These are phyloP conservation scores for Tephrocybe sp. DNA, from an alignment of 768 basidiomycete genomes.

Conservation along the genomic window DNA sequence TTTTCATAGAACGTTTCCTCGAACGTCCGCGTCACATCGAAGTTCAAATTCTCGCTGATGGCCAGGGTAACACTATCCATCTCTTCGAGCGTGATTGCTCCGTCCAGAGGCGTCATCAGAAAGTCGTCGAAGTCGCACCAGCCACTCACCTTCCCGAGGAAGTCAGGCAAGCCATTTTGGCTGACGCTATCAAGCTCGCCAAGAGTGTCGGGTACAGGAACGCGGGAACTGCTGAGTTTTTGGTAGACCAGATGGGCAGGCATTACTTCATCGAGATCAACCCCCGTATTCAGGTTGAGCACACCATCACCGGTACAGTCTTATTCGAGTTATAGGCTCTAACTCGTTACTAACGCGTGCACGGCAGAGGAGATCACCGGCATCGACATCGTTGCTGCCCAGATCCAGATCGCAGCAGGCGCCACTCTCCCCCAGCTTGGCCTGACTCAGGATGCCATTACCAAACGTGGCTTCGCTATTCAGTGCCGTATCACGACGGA, in stretches of 20 bases:
- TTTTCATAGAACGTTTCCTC: slow-evolving; percentile 97
- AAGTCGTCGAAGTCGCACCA: slow-evolving; percentile 98
- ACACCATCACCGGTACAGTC: slow-evolving; percentile 93
- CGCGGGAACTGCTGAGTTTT: slow-evolving; percentile 97
- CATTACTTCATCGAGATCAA: slow-evolving; percentile 99
- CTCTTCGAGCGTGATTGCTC: slow-evolving; percentile 99
- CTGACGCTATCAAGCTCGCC: slow-evolving; percentile 93
- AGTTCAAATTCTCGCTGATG: slow-evolving; percentile 93
- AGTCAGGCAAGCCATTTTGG: slow-evolving; percentile 81
- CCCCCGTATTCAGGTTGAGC: slow-evolving; percentile 99
- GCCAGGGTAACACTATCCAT: slow-evolving; percentile 91
- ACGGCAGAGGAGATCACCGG: slow-evolving; percentile 95
- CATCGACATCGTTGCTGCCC: slow-evolving; percentile 98
- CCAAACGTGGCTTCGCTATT: slow-evolving; percentile 95
- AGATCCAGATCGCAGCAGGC: slow-evolving; percentile 99
- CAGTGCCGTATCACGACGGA: slow-evolving; percentile 99
- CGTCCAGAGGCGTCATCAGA: slow-evolving; percentile 96
- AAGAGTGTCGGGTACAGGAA: slow-evolving; percentile 94
- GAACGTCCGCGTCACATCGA: slow-evolving; percentile 98
- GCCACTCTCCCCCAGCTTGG: slow-evolving; percentile 95
- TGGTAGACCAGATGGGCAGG: slow-evolving; percentile 94
- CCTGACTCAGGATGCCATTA: slow-evolving; percentile 92
- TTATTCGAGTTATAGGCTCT: slow-evolving; percentile 11
- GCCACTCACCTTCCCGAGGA: slow-evolving; percentile 93
- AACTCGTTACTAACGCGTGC: not conserved